Base-by-base conservation (phyloP, 163 green algal genomes). In the Chlorella variabilis region DNA sequence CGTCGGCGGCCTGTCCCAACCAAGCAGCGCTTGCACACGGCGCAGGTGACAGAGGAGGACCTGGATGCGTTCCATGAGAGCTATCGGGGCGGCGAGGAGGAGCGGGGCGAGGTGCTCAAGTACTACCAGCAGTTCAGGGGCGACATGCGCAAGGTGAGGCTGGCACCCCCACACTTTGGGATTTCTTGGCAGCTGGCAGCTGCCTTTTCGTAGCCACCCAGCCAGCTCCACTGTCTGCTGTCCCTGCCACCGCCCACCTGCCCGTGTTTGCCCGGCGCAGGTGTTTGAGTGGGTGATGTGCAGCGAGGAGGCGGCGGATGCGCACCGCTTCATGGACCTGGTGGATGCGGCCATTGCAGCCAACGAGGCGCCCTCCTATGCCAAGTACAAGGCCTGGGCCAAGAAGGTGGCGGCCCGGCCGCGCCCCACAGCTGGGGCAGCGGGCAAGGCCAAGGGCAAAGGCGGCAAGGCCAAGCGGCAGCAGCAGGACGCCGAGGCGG, bases 201-300 rank as follows among this genome's bases (percentile, higher is more conserved):
- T n/a, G n/a, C 45, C 45, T 54, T 11, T 54, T 23, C 45, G 45
- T 54, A 54, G 45, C 45, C 45, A 54, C 11, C 15, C 15, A 54
- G 45, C 11, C 21, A n/a, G n/a, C n/a, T n/a, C n/a, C n/a, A n/a
- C n/a, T 54, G 45, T 15, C 54, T 63, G 54, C 18, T 15, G 23
- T 63, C 20, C 5, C 54, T 63, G 54, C 23, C 23, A 29, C 54
- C 54, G 54, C 45, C 45, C 11, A 23, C 11, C 45, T 15, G 15
- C 11, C 45, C 45, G 15, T 54, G 11, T 11, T 15, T 54, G 45
- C 15, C 45, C 15, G 45, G 15, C 23, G 54, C 85, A 90, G 83
- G 92, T 97, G 77, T 95, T 97, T 77, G 80, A 87, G 39, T 96
- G 90, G 85, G 78, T 95, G 62, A 93, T 98, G 81, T 97, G 93